These are phyloP conservation scores for Mitragyna speciosa DNA, from an alignment of 257 asterid species.

Conservation along the genomic window DNA sequence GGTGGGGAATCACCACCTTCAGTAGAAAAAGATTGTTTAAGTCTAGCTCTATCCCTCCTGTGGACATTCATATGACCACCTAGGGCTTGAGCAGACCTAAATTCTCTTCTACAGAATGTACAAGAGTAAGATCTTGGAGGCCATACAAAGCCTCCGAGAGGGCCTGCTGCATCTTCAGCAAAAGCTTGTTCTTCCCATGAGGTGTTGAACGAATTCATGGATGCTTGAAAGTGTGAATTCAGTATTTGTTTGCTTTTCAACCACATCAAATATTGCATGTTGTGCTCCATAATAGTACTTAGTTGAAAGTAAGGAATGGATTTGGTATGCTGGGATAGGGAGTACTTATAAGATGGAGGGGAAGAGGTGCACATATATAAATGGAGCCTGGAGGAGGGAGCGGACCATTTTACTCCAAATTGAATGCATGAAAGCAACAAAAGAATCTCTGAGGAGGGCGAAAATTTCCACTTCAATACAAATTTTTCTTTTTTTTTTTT, in stretches of 20 bases:
- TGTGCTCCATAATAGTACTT: slow-evolving; percentile 11
- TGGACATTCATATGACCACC: slow-evolving; percentile 85
- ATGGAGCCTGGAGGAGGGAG: neutral
- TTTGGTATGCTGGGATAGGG: neutral
- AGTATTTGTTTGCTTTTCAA: slow-evolving; percentile 28
- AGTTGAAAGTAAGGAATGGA: neutral
- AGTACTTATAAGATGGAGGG: no score
- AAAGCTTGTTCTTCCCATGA: slow-evolving; percentile 35
- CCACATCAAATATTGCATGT: slow-evolving; percentile 28
- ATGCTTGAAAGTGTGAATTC: slow-evolving; percentile 13
- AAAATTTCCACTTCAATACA: neutral
- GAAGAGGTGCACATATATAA: slow-evolving; percentile 2
- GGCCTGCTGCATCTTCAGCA: slow-evolving; percentile 29
- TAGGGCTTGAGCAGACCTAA: slow-evolving; percentile 70
- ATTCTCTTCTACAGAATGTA: slow-evolving; percentile 57
- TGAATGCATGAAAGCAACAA: slow-evolving; percentile 29
- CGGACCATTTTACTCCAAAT: neutral
- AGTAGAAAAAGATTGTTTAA: slow-evolving; percentile 40
- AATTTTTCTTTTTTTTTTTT: no score
- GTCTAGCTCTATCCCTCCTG: slow-evolving; percentile 65
- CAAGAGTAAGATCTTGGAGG: slow-evolving; percentile 66
- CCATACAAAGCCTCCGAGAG: slow-evolving; percentile 51
- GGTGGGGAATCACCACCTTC: neutral
- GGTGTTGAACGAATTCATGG: slow-evolving; percentile 22
- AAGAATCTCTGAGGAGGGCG: neutral